Evolutionary conservation across 176 grass and related monocot genomes (phyloP).

Genomic region (Oropetium thomaeum): DNA sequence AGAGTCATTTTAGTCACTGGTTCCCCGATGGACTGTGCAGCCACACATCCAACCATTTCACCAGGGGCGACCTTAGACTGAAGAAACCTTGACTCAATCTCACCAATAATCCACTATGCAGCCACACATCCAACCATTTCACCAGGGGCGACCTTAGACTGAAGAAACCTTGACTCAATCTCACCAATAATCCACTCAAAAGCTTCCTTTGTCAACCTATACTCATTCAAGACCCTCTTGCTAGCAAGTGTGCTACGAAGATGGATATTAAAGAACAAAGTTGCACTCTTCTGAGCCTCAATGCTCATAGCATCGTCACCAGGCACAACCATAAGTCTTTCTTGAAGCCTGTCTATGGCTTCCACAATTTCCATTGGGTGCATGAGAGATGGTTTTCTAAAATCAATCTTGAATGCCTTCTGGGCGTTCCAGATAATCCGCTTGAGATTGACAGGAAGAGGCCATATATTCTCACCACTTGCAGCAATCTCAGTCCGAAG

Average conservation of each 20-base stretch:
- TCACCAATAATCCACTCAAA: constrained; percentile 99
- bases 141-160: constrained; percentile 88
- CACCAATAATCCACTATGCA: constrained; percentile 94
- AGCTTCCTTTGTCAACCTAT: constrained; percentile 87
- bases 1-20: constrained; percentile 94
- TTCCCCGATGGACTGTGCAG: constrained; percentile 96
- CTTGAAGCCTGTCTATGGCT: constrained; percentile 90
- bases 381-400: constrained; percentile 87
- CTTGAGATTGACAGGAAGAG: constrained; percentile 95
- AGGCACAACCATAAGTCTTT: constrained; percentile 96
- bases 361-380: constrained; percentile 99
- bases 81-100: constrained; percentile 93
- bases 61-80: constrained; percentile 90
- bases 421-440: constrained; percentile 97
- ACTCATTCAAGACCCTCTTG: constrained; percentile 89
- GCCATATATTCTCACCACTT: constrained; percentile 77
- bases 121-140: constrained; percentile 99
- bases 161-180: constrained; percentile 92
- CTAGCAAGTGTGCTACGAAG: constrained; percentile 94
- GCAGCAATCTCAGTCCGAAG: constrained; percentile 84
- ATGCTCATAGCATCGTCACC: constrained; percentile 94
- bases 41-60: constrained; percentile 99
- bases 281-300: constrained; percentile 97
- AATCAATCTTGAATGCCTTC: constrained; percentile 95
- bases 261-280: constrained; percentile 92